Conservation (phyloP, 2,329 filamentous ascomycete genomes). For the Magnaporthiopsis incrustans region DNA sequence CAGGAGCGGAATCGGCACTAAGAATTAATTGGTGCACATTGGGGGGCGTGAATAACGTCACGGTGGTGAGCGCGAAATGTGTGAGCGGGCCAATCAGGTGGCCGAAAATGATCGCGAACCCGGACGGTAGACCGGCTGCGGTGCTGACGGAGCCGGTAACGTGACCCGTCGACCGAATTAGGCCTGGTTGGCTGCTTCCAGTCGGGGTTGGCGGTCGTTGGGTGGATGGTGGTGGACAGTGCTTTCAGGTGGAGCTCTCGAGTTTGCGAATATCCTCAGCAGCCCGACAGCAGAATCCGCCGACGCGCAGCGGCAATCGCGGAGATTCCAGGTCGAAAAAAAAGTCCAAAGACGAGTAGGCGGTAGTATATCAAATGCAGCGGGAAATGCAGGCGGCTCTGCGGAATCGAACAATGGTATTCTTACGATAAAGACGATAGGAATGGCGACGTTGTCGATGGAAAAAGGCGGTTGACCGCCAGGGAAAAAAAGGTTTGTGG, state of each 20-base stretch:
- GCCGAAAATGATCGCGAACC: background rate
- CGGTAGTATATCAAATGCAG: constrained; percentile 15
- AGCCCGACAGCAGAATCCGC: background rate
- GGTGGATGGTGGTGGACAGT: constrained; percentile 19
- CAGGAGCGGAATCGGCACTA: background rate
- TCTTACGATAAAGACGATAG: constrained; percentile 25
- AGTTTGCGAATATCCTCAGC: constrained; percentile 12
- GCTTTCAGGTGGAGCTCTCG: constrained; percentile 5
- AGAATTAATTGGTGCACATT: constrained; percentile 1
- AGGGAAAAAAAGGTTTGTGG: constrained; percentile 11
- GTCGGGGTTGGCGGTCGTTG: background rate
- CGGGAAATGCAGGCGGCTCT: constrained; percentile 21
- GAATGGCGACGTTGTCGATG: constrained; percentile 28
- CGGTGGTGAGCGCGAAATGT: background rate
- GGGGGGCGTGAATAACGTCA: constrained; percentile 4
- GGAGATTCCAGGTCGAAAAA: constrained; percentile 1
- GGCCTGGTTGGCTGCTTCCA: background rate
- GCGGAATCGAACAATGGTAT: constrained; percentile 25
- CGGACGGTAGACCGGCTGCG: background rate
- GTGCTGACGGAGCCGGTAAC: constrained; percentile 6
- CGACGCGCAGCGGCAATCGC: constrained; percentile 1
- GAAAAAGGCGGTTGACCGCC: constrained; percentile 12
- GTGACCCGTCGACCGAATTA: constrained; percentile 9
- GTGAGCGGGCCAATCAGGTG: background rate
- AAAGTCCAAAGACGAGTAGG: constrained; percentile 13